phyloP scores from a whole-genome alignment of 352 stramenopile species.

The Pythium sp. region DNA sequence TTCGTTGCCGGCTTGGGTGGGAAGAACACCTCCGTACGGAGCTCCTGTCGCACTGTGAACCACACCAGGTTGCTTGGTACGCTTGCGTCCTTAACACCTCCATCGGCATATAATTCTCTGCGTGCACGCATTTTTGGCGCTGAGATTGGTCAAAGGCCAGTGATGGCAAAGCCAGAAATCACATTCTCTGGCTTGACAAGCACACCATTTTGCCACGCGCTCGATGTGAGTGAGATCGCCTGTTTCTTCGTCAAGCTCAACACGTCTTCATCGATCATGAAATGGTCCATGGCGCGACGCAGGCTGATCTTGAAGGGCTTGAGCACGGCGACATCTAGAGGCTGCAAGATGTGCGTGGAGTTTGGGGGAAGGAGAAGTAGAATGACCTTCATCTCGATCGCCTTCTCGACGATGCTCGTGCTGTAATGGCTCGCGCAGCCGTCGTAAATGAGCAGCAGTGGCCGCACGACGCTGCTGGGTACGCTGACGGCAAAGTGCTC shows the following conservation, averaged over 20 bases:
- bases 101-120: not conserved
- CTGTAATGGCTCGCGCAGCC: not conserved
- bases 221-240: not conserved
- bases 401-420: not conserved
- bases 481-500: not conserved
- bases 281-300: not conserved
- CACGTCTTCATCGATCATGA: not conserved
- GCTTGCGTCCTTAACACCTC: not conserved
- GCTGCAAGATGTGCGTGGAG: not conserved
- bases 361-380: not conserved
- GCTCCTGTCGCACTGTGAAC: constrained; percentile 1
- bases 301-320: constrained; percentile 1
- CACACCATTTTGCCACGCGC: not conserved
- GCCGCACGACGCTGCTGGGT: not conserved
- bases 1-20: not conserved
- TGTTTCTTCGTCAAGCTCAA: constrained; percentile 5
- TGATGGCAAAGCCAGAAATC: not conserved
- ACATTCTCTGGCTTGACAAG: not conserved
- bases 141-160: constrained; percentile 4
- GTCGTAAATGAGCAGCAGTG: constrained; percentile 3
- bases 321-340: not conserved
- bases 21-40: constrained; percentile 2
- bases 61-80: not conserved
- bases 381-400: constrained; percentile 1
- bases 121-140: not conserved